Conservation (phyloP, 1,284 basidiomycete species). For the Moesziomyces sp. region DNA sequence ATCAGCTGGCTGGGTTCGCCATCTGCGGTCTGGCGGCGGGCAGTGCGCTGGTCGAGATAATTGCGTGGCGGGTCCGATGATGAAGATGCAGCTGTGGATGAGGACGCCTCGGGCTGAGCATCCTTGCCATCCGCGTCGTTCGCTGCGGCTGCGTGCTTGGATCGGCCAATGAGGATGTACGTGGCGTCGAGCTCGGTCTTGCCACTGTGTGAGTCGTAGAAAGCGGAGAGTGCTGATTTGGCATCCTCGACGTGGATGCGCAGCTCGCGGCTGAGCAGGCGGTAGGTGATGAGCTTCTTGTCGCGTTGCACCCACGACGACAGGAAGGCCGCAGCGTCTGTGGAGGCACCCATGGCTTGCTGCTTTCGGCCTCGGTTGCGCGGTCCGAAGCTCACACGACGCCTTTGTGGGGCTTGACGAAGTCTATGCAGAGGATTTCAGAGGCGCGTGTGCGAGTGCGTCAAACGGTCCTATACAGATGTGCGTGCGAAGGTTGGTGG, state of each 20-base stretch:
- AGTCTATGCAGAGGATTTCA: background rate
- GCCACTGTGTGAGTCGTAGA: constrained; percentile 31
- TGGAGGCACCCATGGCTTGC: constrained; percentile 18
- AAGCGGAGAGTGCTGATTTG: constrained; percentile 34
- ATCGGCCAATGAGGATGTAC: constrained; percentile 37
- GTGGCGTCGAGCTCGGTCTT: constrained; percentile 32
- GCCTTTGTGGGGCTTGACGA: background rate
- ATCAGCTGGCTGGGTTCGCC: constrained; percentile 18
- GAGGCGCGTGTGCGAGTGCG: background rate
- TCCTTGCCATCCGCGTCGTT: constrained; percentile 1
- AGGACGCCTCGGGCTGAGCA: constrained; percentile 14
- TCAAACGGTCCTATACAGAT: background rate
- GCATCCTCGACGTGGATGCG: constrained; percentile 55
- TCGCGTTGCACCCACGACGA: constrained; percentile 50
- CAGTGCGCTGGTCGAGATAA: constrained; percentile 23
- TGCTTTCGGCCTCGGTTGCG: background rate
- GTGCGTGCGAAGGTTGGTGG: background rate
- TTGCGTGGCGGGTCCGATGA: constrained; percentile 6
- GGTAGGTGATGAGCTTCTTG: constrained; percentile 55
- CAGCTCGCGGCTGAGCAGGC: constrained; percentile 53
- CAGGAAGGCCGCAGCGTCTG: constrained; percentile 39
- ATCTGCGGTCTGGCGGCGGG: constrained; percentile 13
- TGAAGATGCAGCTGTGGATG: constrained; percentile 23
- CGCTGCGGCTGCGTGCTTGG: background rate
- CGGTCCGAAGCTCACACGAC: background rate